phyloP scores from a whole-genome alignment of 192 early-diverging fungal species.

The Umbelopsis ramanniana region DNA sequence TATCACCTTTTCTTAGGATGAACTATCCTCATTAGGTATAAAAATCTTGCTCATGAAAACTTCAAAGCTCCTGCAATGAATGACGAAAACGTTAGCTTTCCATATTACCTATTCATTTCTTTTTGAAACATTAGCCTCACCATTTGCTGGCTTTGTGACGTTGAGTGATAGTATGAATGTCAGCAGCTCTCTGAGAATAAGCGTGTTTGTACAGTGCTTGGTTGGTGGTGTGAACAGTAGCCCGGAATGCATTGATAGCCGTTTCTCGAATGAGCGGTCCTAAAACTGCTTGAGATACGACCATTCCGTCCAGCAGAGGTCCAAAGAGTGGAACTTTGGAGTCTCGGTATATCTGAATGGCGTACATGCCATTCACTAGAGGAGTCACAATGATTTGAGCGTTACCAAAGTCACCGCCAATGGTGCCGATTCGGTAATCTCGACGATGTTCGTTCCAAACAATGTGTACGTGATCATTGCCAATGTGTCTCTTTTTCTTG shows the following conservation, averaged over 20 bases:
- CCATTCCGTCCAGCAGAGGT: slow-evolving; percentile 78
- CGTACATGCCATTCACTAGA: slow-evolving; percentile 63
- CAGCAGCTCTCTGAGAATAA: slow-evolving; percentile 58
- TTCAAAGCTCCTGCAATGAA: slow-evolving; percentile 34
- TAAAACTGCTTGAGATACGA: slow-evolving; percentile 74
- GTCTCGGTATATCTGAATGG: slow-evolving; percentile 65
- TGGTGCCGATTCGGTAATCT: slow-evolving; percentile 86
- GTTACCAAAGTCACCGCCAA: slow-evolving; percentile 98
- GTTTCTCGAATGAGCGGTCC: slow-evolving; percentile 81
- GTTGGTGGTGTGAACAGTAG: slow-evolving; percentile 37
- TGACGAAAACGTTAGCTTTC: neutral
- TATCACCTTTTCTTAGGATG: neutral
- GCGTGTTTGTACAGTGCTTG: slow-evolving; percentile 57
- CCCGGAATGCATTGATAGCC: slow-evolving; percentile 76
- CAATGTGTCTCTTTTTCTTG: slow-evolving; percentile 98
- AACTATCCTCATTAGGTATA: slow-evolving; percentile 38
- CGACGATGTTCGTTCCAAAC: slow-evolving; percentile 95
- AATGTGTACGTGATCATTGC: slow-evolving; percentile 98
- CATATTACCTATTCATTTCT: too few relatives aligned
- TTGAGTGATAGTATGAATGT: slow-evolving; percentile 61
- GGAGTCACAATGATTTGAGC: slow-evolving; percentile 92
- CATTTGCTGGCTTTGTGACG: slow-evolving; percentile 61
- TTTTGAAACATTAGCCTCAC: slow-evolving; percentile 28
- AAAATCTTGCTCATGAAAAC: slow-evolving; percentile 42
- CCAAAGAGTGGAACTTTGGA: slow-evolving; percentile 76